Base-by-base conservation (phyloP, 345 rosid species). In the Clarkia xantiana region DNA sequence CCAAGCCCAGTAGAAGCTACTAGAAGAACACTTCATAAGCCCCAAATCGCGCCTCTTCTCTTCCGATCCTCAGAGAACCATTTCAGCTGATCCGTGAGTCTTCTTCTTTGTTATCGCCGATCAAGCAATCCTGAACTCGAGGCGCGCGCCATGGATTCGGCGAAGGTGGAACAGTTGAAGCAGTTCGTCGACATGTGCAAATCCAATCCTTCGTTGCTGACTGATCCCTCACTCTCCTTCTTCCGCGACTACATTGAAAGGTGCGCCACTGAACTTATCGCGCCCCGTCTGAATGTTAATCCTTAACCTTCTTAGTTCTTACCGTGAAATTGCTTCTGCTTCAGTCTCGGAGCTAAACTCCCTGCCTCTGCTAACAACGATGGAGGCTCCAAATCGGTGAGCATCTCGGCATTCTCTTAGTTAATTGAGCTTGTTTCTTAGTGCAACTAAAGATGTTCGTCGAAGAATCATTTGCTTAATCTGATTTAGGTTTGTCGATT, bases 181-280 rank as follows among this genome's bases (percentile, higher is more conserved):
- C 55, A 49, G 29, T 84, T 91, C 71, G 62, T 87, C 60, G 77
- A 80, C 40, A 79, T 62, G 74, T 84, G 96, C 78, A 74, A 80
- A 69, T 76, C 94, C 42, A 47, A 80, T 58, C 96, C 98, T 47
- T 75, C 98, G 22, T 40, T 82, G 18, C 95, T 91, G 70, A 10
- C 54, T 39, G 80, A 89, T 29, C 90, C 98, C 22, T 67, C 94
- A 0, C 87, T 91, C 54, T 69, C 90, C 66, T 91, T 91, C 84
- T 91, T 91, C 82, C 84, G 90, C 44, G 98, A 91, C 58, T 91
- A 81, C 64, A 75, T 91, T 66, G 76, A 78, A 42, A 86, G 96
- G 98, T 83, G 44, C 18, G 20, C 51, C 40, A 20, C 14, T 29
- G 38, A 11, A 16, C 10, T 0, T 17, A 22, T 1, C 42, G 7